Base-by-base conservation (phyloP, 768 basidiomycete species). In the Candolleomyces eurysporus region DNA sequence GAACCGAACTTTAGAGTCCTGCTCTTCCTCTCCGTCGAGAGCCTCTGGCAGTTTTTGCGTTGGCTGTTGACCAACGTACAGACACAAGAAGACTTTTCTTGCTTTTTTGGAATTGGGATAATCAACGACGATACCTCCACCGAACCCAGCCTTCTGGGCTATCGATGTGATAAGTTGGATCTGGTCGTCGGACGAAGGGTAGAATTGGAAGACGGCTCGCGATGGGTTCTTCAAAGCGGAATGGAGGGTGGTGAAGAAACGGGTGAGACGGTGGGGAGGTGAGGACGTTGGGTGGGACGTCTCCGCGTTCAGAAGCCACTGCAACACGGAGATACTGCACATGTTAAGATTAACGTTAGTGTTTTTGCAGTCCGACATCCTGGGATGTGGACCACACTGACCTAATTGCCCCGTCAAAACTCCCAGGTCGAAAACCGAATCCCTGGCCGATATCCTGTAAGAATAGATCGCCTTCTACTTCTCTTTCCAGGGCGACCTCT, bases 321-420 rank as follows among this genome's bases (percentile, higher is more conserved):
- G 97, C 5, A 99, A 79, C n/a, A 98, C 96, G 26, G 97, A 99
- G 68, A 99, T 91, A 70, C 96, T 98, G 69, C 3, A 60, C 50
- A 55, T 58, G 21, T 19, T 50, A 39, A 17, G n/a, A 45, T 22
- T 31, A 48, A 26, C 26, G 26, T 26, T 26, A 26, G 26, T 26
- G 4, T 26, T 26, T n/a, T 26, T 26, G 26, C 26, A 26, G 4
- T 26, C 26, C 4, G 26, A 26, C 26, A 26, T 26, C 26, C 26
- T 26, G 26, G 26, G 26, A 26, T 26, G 26, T 26, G 26, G 4
- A 26, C 49, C 19, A 42, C 48, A 45, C 78, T 39, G 42, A 91
- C 95, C 95, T 96, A 69, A 99, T 98, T 6, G 94, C 96, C 45
- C 96, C 97, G 72, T 99, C 97, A 72, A 99, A 98, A 64, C 91